Conservation (phyloP, 208 protist species). For the Polymyxa betae region DNA sequence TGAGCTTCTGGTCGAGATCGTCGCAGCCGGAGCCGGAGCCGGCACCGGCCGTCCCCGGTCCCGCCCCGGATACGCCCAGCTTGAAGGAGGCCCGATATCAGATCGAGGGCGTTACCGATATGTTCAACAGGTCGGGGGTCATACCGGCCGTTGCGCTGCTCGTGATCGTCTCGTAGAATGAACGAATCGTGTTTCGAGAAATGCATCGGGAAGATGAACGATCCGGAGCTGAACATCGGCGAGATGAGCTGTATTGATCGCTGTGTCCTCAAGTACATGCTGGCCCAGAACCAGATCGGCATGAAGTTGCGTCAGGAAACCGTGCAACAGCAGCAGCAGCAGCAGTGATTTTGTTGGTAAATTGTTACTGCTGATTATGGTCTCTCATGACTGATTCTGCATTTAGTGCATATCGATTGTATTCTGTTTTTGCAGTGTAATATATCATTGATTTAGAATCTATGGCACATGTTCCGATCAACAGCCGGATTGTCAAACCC, state of each 20-base stretch:
- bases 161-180: neutral
- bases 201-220: slow-evolving; percentile 47
- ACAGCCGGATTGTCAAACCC: too few species aligned
- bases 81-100: slow-evolving; percentile 41
- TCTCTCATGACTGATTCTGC: too few species aligned
- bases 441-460: too few species aligned
- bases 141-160: neutral
- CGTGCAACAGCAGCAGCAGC: neutral
- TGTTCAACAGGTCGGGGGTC: slow-evolving; percentile 8
- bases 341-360: too few species aligned
- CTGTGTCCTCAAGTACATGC: slow-evolving; percentile 48
- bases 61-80: neutral
- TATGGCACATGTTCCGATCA: too few species aligned
- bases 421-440: too few species aligned
- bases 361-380: too few species aligned
- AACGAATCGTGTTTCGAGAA: slow-evolving; percentile 29
- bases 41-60: neutral
- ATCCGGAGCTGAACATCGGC: slow-evolving; percentile 32
- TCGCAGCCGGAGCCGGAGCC: neutral
- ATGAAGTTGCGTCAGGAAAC: slow-evolving; percentile 44
- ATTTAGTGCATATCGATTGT: too few species aligned
- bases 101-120: slow-evolving; percentile 39
- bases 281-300: slow-evolving; percentile 39
- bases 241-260: slow-evolving; percentile 51
- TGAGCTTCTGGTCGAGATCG: slow-evolving; percentile 52